Base-by-base conservation (phyloP, 169 alveolate genomes). In the Plasmodium sp. region DNA sequence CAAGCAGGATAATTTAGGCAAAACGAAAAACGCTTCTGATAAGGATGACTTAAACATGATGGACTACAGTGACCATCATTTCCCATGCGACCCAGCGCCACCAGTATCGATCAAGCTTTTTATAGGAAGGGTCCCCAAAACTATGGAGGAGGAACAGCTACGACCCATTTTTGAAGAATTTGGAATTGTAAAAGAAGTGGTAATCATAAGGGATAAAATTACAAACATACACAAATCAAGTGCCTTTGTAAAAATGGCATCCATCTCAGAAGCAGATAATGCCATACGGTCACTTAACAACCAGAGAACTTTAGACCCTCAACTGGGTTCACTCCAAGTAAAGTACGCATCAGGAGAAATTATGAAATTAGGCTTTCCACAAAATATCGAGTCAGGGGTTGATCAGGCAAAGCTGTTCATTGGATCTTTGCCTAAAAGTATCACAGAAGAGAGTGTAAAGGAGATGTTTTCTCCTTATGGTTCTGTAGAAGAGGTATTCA, bases 261-360 rank as follows among this genome's bases (percentile, higher is more conserved):
- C 99, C 4, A 93, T 98, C 48, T 96, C 98, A 77, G 97, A 97
- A 90, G 99, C 99, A 14, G 99, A 98, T 83, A 96, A 97, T 51
- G 99, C 99, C 54, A 94, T 98, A 36, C 96, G 98, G 22, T 97
- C 97, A 41, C 96, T 98, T 16, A 97, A 97, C 86, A 96, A 97
- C 80, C 95, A 92, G 74, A 74, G 94, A 41, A 96, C 96, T 0
- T 93, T 98, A 10, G 99, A 98, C 80, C 95, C 96, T 41, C 97
- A 97, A 43, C 92, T 97, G 9, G 98, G 98, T 31, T 96, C 99
- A 2, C 86, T 98, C n/a, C 97, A 95, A 71, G 98, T 98, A 51
- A 96, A 97, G 83, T 98, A 98, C 95, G 99, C 99, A 22, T 88
- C 98, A 14, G 99, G 99, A 27, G 99, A 98, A 84, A 92, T 97